Conservation (phyloP, 2,329 filamentous ascomycete species). For the Aspergillus sclerotialis region DNA sequence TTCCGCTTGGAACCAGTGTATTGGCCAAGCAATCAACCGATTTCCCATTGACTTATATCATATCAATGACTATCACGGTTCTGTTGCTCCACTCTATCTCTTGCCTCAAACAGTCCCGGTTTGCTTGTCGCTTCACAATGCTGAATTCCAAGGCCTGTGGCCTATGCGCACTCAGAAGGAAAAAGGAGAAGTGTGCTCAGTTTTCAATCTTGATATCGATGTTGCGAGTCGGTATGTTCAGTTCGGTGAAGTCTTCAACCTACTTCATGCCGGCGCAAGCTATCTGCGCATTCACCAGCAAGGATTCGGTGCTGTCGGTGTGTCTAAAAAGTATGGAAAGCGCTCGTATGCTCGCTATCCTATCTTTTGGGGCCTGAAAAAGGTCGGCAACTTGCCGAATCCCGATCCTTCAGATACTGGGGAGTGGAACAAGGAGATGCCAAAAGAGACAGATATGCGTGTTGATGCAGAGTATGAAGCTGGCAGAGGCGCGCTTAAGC, state of each 20-base stretch:
- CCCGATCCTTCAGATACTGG: conserved; percentile 60
- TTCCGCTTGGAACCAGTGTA: conserved; percentile 64
- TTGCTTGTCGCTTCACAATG: conserved; percentile 61
- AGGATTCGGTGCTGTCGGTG: conserved; percentile 61
- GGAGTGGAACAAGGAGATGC: conserved; percentile 51
- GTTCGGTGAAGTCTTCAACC: conserved; percentile 63
- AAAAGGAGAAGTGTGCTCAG: conserved; percentile 55
- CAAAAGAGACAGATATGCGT: conserved; percentile 42
- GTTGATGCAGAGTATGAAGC: conserved; percentile 52
- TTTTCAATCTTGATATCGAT: conserved; percentile 55
- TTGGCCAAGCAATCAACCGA: conserved; percentile 55
- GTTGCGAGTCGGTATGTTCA: conserved; percentile 57
- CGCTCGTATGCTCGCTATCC: conserved; percentile 60
- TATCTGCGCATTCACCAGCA: conserved; percentile 61
- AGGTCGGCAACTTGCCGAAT: conserved; percentile 58
- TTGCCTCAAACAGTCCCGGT: conserved; percentile 56
- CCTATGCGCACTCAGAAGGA: conserved; percentile 58
- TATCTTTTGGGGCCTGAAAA: conserved; percentile 61
- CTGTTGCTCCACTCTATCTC: conserved; percentile 57
- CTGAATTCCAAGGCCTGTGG: conserved; percentile 64
- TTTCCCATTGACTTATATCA: conserved; percentile 61
- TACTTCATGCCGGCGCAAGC: conserved; percentile 59
- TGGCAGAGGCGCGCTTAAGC: conserved; percentile 46
- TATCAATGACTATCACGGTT: conserved; percentile 60
- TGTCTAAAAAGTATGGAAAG: conserved; percentile 62